These are phyloP conservation scores for Chernovozyma sophiae-reginae DNA, from an alignment of 1,139 yeast species.

Conservation along the genomic window DNA sequence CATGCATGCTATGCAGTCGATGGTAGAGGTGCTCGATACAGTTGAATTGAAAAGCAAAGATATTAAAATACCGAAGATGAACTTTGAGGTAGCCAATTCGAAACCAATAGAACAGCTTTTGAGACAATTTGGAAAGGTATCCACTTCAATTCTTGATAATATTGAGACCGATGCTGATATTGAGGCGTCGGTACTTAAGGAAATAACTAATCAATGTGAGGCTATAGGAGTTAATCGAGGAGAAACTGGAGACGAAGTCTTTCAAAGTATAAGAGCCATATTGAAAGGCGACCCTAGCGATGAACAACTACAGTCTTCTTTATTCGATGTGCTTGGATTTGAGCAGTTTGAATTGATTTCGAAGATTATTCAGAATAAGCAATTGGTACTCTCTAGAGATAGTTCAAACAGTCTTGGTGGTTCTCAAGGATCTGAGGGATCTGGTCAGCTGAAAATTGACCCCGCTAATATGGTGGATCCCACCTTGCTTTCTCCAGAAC, in stretches of 20 bases:
- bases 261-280: constrained; percentile 21
- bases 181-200: constrained; percentile 12
- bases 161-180: constrained; percentile 20
- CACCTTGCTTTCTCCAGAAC: constrained; percentile 36
- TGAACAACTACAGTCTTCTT: constrained; percentile 59
- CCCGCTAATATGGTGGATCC: not conserved
- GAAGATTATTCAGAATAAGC: constrained; percentile 54
- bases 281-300: constrained; percentile 38
- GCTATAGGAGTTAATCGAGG: constrained; percentile 25
- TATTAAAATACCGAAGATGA: constrained; percentile 27
- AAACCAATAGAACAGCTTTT: constrained; percentile 27
- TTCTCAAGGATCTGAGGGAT: not conserved
- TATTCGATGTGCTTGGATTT: constrained; percentile 79
- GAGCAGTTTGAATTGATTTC: constrained; percentile 80
- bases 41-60: constrained; percentile 22
- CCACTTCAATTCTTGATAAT: constrained; percentile 30
- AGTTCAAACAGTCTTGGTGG: not conserved
- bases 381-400: constrained; percentile 13
- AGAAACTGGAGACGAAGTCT: constrained; percentile 16
- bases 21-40: constrained; percentile 44
- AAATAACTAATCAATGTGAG: constrained; percentile 25
- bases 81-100: constrained; percentile 25
- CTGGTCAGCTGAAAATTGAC: too few species aligned
- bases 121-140: constrained; percentile 26
- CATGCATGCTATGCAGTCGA: constrained; percentile 72